Evolutionary conservation across 2,329 filamentous ascomycete genomes (phyloP).

Genomic region (Nectriaceae sp.): DNA sequence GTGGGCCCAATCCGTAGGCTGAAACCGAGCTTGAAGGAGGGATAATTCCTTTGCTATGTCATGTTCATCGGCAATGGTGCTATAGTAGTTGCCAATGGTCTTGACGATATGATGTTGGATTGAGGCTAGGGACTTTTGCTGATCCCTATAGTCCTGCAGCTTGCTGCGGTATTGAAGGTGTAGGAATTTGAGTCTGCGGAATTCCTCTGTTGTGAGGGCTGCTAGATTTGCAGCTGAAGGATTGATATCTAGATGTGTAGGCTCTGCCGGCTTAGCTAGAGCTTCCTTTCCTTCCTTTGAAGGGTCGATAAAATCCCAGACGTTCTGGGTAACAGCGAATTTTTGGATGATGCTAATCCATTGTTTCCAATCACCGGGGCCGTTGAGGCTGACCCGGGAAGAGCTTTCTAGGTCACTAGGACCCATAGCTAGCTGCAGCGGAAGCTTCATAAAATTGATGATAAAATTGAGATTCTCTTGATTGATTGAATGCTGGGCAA

Average conservation of each 20-base stretch:
- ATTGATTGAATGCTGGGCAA: neutral
- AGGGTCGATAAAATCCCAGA: neutral
- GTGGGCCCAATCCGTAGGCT: neutral
- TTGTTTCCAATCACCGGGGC: neutral
- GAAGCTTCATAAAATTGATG: neutral
- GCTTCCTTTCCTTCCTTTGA: neutral
- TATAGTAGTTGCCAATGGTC: conserved; percentile 2
- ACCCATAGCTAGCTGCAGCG: conserved; percentile 1
- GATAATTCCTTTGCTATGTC: neutral
- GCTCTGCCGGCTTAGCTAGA: neutral
- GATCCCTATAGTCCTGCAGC: neutral
- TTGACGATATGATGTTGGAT: conserved; percentile 3
- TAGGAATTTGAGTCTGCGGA: neutral
- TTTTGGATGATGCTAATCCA: conserved; percentile 4
- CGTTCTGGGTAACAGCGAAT: neutral
- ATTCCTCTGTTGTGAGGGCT: neutral
- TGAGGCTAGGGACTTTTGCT: conserved; percentile 2
- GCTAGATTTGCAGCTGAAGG: neutral
- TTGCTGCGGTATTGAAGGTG: neutral
- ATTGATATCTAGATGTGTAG: neutral
- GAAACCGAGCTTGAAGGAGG: neutral
- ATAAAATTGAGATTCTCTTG: neutral
- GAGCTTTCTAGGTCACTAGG: neutral
- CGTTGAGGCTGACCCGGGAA: conserved; percentile 1
- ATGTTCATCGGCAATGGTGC: neutral